Conservation (phyloP, 352 stramenopile genomes). For the Halophytophthora batemanensis region DNA sequence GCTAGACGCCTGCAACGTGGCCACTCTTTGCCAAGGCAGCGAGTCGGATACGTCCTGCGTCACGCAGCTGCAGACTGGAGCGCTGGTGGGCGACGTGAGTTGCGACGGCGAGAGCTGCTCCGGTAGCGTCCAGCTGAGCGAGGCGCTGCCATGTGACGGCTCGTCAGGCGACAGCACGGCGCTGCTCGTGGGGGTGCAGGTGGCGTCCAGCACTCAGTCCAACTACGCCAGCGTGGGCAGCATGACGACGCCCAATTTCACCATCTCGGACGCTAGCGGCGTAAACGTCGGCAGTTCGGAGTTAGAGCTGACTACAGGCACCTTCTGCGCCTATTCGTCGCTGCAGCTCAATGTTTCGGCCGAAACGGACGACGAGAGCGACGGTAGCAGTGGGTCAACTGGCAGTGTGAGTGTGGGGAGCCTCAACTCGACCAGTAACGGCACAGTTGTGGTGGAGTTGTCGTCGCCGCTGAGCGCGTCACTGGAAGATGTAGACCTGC, state of each 20-base stretch:
- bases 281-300: slow-evolving; percentile 30
- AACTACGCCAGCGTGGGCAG: slow-evolving; percentile 42
- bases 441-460: slow-evolving; percentile 39
- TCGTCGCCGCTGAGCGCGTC: slow-evolving; percentile 27
- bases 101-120: slow-evolving; percentile 47
- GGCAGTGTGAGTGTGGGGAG: slow-evolving; percentile 26
- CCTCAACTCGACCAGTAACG: slow-evolving; percentile 39
- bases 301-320: slow-evolving; percentile 38
- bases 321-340: slow-evolving; percentile 31
- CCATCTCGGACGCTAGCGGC: slow-evolving; percentile 36
- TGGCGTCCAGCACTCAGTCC: slow-evolving; percentile 47
- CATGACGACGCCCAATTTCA: slow-evolving; percentile 36
- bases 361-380: slow-evolving; percentile 4
- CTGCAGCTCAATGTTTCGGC: slow-evolving; percentile 34
- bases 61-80: slow-evolving; percentile 28
- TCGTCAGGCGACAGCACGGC: slow-evolving; percentile 24
- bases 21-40: slow-evolving; percentile 51
- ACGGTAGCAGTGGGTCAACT: slow-evolving; percentile 3
- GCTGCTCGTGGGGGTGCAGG: slow-evolving; percentile 47
- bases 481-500: slow-evolving; percentile 26
- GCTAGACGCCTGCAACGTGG: slow-evolving; percentile 51
- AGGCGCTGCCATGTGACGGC: slow-evolving; percentile 47
- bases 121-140: slow-evolving; percentile 40
- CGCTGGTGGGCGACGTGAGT: slow-evolving; percentile 34
- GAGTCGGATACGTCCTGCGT: slow-evolving; percentile 42